Evolutionary conservation across 139 green algal species (phyloP), one percentile per base, ranked within the genome.

Genomic region (Astrephomene gubernaculifera): DNA sequence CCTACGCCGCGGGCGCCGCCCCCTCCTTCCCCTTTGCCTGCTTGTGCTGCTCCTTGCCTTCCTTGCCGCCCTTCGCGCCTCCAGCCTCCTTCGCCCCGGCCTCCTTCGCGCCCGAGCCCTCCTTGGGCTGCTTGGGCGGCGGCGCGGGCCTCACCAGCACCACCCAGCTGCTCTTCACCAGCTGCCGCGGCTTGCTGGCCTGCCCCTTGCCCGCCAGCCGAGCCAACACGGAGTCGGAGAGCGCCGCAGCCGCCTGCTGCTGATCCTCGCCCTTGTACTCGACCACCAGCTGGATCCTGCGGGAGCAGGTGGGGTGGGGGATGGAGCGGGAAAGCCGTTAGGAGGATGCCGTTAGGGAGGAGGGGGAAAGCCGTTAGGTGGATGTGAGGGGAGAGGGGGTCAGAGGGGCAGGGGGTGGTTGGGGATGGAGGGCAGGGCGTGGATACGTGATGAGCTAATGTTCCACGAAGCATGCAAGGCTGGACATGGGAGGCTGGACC

Each of bases 171-270:
- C 31, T n/a, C 31, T 45, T 45, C 4, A n/a, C 14, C 60, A 52
- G 60, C 75, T 25, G 29, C 61, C 54, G 57, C 39, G 39, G 22
- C 57, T 41, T 41, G 41, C 36, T 14, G 14, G 61, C 2, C 57
- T 45, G 61, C 36, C n/a, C 76, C 76, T 64, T 72, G 57, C 41
- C 76, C 41, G 60, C 60, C 60, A 83, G 76, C 6, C 76, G 76
- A 29, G 8, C 21, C 60, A 49, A 29, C 41, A 83, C 60, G 39
- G 60, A 35, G 41, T 83, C 76, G n/a, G 17, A 4, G 41, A 83
- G 76, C 27, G 39, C 41, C 41, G 76, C 60, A 5, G 76, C 76
- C 43, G 76, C 60, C 39, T 35, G n/a, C 36, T 29, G 41, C 43
- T 64, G 49, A 25, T 83, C 60, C 76, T 35, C 61, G 5, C 27